Conservation (phyloP, 345 rosid genomes). For the Citrus mangshanensis region DNA sequence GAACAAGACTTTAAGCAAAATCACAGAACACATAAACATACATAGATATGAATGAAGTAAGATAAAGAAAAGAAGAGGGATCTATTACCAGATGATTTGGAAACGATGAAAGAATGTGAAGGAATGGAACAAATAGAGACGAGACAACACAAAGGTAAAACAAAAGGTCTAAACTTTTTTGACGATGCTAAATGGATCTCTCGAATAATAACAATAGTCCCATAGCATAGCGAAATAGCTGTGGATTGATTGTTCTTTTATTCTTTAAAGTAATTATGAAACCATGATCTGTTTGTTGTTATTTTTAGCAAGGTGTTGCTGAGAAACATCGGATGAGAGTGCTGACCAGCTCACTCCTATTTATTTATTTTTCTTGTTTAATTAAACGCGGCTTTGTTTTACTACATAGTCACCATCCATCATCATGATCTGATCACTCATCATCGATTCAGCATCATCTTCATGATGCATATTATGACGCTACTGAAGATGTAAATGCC, state of each 20-base stretch:
- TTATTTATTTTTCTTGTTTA: neutral
- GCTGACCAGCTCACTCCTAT: slow-evolving; percentile 16
- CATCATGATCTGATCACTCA: neutral
- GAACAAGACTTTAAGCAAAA: neutral
- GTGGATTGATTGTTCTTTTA: neutral
- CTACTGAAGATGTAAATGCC: too few species aligned
- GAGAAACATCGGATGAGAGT: slow-evolving; percentile 12
- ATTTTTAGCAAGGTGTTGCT: slow-evolving; percentile 12
- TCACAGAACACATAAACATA: neutral
- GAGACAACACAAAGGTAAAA: neutral
- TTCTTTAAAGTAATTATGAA: neutral
- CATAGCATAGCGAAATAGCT: neutral
- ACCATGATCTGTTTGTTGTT: slow-evolving; percentile 2
- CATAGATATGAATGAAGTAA: neutral
- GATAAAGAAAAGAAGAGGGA: neutral
- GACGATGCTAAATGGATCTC: neutral
- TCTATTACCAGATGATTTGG: slow-evolving; percentile 9
- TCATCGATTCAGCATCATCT: too few species aligned
- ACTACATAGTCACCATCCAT: neutral
- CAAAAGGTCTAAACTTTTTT: neutral
- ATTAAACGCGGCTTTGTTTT: neutral
- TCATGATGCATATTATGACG: too few species aligned
- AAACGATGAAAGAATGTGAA: neutral
- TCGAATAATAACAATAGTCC: slow-evolving; percentile 1
- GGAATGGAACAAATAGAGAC: neutral